These are phyloP conservation scores for Coleophoma cylindrospora DNA, from an alignment of 2,329 filamentous ascomycete genomes.

Conservation along the genomic window DNA sequence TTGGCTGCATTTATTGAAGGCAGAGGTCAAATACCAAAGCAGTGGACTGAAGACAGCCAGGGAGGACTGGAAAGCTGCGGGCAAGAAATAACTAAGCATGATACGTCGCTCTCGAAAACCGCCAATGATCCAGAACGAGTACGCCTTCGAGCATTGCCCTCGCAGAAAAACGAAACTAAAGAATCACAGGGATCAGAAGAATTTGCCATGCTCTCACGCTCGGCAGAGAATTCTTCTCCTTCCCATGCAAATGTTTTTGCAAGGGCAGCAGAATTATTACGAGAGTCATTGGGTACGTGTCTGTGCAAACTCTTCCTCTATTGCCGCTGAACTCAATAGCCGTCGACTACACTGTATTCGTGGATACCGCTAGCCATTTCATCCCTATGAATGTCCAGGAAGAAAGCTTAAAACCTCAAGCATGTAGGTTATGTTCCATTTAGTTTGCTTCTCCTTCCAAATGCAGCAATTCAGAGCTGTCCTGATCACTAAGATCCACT, in stretches of 20 bases:
- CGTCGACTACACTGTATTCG: slow-evolving; percentile 11
- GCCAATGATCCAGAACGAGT: background rate
- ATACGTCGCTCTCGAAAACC: background rate
- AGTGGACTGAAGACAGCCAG: background rate
- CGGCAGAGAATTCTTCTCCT: background rate
- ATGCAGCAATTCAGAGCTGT: no score
- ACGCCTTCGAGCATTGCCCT: background rate
- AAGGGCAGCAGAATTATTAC: slow-evolving; percentile 8
- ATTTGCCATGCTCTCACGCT: no score
- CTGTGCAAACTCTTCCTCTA: background rate
- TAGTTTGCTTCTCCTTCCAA: background rate
- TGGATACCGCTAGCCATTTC: no score
- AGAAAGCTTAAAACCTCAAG: background rate
- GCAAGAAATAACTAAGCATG: no score
- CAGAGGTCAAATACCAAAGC: slow-evolving; percentile 1
- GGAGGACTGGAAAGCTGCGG: no score
- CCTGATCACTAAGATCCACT: no score
- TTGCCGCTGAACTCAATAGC: background rate
- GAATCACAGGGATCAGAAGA: background rate
- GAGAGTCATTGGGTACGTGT: slow-evolving; percentile 8
- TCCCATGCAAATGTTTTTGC: slow-evolving; percentile 4
- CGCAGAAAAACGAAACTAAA: background rate
- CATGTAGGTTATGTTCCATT: background rate
- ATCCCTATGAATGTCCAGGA: background rate
- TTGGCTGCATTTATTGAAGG: slow-evolving; percentile 46